phyloP scores from a whole-genome alignment of 371 early-diverging fungal species.

The Saksenaea oblongispora region DNA sequence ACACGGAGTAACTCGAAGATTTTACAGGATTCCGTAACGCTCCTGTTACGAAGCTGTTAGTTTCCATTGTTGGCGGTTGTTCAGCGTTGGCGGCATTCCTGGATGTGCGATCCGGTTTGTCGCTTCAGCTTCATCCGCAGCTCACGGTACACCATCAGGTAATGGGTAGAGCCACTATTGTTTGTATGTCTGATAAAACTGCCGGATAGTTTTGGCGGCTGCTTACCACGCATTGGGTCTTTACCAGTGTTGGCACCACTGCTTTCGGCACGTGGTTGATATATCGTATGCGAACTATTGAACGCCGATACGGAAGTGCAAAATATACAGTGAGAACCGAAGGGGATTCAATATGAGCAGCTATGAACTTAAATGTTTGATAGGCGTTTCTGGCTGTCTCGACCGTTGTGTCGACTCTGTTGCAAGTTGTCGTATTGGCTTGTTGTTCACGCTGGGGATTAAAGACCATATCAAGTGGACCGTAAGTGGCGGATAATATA shows the following conservation, averaged over 20 bases:
- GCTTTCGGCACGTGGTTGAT: slow-evolving; percentile 65
- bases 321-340: slow-evolving; percentile 53
- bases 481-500: slow-evolving; percentile 20
- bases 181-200: neutral
- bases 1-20: neutral
- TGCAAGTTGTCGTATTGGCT: slow-evolving; percentile 10
- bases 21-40: slow-evolving; percentile 64
- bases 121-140: slow-evolving; percentile 46
- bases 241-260: slow-evolving; percentile 56
- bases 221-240: slow-evolving; percentile 55
- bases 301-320: slow-evolving; percentile 69
- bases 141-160: slow-evolving; percentile 60
- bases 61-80: slow-evolving; percentile 58
- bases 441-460: slow-evolving; percentile 21
- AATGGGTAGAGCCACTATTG: neutral
- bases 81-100: slow-evolving; percentile 55
- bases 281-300: slow-evolving; percentile 64
- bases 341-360: neutral
- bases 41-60: slow-evolving; percentile 65
- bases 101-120: slow-evolving; percentile 44
- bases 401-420: neutral
- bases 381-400: neutral
- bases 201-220: slow-evolving; percentile 56
- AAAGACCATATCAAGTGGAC: slow-evolving; percentile 45
- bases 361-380: neutral